Evolutionary conservation across 2,329 filamentous ascomycete genomes (phyloP).

Genomic region (Calonectria pauciramosa): DNA sequence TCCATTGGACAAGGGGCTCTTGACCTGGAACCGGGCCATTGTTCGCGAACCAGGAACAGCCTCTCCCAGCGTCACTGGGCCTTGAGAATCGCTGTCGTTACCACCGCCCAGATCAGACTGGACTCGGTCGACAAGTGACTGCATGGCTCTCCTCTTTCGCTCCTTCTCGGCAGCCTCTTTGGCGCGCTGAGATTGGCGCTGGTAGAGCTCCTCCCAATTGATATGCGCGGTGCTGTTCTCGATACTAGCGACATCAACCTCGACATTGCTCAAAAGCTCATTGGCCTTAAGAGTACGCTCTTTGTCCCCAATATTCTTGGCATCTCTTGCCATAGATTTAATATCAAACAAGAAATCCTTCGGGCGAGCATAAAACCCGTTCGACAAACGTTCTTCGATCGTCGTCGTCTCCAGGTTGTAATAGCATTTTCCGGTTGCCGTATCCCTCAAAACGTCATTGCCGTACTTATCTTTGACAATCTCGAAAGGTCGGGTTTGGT

Average conservation of each 20-base stretch:
- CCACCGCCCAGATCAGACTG: conserved; percentile 65
- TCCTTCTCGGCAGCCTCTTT: conserved; percentile 71
- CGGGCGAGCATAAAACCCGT: conserved; percentile 94
- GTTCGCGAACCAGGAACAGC: conserved; percentile 69
- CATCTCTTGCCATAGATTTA: conserved; percentile 86
- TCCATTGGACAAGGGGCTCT: conserved; percentile 73
- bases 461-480: conserved; percentile 85
- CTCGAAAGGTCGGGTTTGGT: conserved; percentile 80
- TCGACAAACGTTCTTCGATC: conserved; percentile 96
- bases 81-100: conserved; percentile 68
- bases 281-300: conserved; percentile 89
- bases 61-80: conserved; percentile 74
- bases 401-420: conserved; percentile 95
- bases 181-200: conserved; percentile 77
- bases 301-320: conserved; percentile 84
- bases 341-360: conserved; percentile 93
- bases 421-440: conserved; percentile 84
- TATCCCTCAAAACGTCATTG: conserved; percentile 81
- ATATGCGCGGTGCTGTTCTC: conserved; percentile 76
- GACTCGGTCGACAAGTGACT: conserved; percentile 64
- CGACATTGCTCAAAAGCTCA: conserved; percentile 92
- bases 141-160: conserved; percentile 73
- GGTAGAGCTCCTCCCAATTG: conserved; percentile 87
- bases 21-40: conserved; percentile 67
- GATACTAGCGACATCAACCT: conserved; percentile 89